Conservation (phyloP, 768 basidiomycete species). For the Amanita inopinata region DNA sequence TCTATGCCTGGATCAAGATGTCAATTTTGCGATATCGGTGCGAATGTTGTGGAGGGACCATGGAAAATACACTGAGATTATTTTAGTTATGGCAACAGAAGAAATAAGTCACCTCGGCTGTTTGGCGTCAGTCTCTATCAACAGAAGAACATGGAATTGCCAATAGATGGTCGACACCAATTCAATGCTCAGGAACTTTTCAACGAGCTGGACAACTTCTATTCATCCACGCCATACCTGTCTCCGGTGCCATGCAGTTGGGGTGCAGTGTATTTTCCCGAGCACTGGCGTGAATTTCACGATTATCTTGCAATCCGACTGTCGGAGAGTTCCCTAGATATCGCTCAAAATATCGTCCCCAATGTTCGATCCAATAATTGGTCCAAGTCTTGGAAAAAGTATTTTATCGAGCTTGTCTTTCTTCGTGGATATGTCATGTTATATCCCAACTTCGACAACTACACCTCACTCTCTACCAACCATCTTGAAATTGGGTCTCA, state of each 20-base stretch:
- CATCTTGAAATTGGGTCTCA: slow-evolving; percentile 82
- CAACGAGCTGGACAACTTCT: slow-evolving; percentile 23
- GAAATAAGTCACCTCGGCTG: slow-evolving; percentile 34
- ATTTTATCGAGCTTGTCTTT: slow-evolving; percentile 79
- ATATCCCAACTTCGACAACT: slow-evolving; percentile 73
- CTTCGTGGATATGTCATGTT: slow-evolving; percentile 82
- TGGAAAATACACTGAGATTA: neutral
- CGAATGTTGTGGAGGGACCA: slow-evolving; percentile 2
- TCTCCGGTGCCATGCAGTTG: slow-evolving; percentile 87
- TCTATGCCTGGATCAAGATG: slow-evolving; percentile 83
- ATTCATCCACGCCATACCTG: slow-evolving; percentile 60
- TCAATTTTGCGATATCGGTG: slow-evolving; percentile 68
- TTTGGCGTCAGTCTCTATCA: slow-evolving; percentile 85
- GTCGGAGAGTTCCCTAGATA: slow-evolving; percentile 33
- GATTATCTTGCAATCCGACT: slow-evolving; percentile 63
- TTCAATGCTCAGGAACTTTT: slow-evolving; percentile 64
- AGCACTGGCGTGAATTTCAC: slow-evolving; percentile 85
- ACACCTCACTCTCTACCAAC: slow-evolving; percentile 78
- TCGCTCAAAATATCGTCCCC: slow-evolving; percentile 49
- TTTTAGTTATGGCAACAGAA: slow-evolving; percentile 42
- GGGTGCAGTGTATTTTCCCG: slow-evolving; percentile 87
- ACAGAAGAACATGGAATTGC: slow-evolving; percentile 72
- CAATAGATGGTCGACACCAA: slow-evolving; percentile 50
- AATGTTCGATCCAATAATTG: slow-evolving; percentile 73
- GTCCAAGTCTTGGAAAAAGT: slow-evolving; percentile 81